These are phyloP conservation scores for Phytophthora meadii DNA, from an alignment of 352 stramenopile genomes.

Conservation along the genomic window DNA sequence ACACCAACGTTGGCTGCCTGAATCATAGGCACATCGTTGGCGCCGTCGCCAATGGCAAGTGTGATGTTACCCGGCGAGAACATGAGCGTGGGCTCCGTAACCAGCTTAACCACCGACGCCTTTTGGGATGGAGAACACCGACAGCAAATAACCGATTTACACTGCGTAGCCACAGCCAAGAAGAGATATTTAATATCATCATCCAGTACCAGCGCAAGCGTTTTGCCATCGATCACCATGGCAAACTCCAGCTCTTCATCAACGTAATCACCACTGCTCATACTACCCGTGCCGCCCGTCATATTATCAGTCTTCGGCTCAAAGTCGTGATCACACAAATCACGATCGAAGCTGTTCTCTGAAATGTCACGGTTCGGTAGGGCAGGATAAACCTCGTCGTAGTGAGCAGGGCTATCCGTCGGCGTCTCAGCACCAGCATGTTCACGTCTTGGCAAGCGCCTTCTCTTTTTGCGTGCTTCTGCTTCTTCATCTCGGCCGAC, in stretches of 20 bases:
- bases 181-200: slow-evolving; percentile 92
- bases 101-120: slow-evolving; percentile 84
- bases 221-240: slow-evolving; percentile 92
- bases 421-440: slow-evolving; percentile 48
- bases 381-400: slow-evolving; percentile 78
- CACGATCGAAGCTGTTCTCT: slow-evolving; percentile 62
- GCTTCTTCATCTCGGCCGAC: slow-evolving; percentile 76
- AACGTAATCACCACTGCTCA: slow-evolving; percentile 58
- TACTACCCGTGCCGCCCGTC: slow-evolving; percentile 33
- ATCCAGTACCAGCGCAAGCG: slow-evolving; percentile 80
- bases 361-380: slow-evolving; percentile 59
- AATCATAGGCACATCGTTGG: slow-evolving; percentile 91
- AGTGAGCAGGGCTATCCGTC: slow-evolving; percentile 49
- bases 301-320: slow-evolving; percentile 63
- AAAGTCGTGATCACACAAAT: slow-evolving; percentile 70
- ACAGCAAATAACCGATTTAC: slow-evolving; percentile 91
- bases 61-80: slow-evolving; percentile 91
- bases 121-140: slow-evolving; percentile 88
- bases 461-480: slow-evolving; percentile 73
- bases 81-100: slow-evolving; percentile 89
- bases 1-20: slow-evolving; percentile 87
- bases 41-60: slow-evolving; percentile 85
- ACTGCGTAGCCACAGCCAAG: slow-evolving; percentile 86
- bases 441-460: slow-evolving; percentile 60
- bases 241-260: slow-evolving; percentile 88